A percentile compares a stretch with the other conserved stretches of the same genome.
phyloP scores from a whole-genome alignment of 805 yeast genomes.

The Ogataea minuta region DNA sequence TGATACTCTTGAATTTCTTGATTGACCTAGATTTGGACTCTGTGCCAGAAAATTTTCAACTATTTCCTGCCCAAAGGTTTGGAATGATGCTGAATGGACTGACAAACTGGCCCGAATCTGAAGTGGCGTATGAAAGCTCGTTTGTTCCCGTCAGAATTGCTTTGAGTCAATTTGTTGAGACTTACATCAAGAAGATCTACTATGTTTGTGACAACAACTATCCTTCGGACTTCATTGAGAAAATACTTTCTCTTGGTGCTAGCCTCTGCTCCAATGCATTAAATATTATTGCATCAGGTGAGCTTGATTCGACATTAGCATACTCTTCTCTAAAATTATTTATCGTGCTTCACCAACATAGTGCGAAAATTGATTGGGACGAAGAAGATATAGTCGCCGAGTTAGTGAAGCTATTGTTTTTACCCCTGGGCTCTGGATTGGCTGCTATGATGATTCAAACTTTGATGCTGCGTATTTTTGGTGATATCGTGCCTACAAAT shows the following conservation, averaged over 20 bases:
- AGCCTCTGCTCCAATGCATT: conserved; percentile 44
- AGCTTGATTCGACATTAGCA: conserved; percentile 39
- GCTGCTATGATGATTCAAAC: conserved; percentile 36
- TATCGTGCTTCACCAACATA: conserved; percentile 29
- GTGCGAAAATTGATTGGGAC: conserved; percentile 33
- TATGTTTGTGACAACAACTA: conserved; percentile 29
- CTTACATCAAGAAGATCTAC: conserved; percentile 32
- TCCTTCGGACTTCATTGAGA: conserved; percentile 29
- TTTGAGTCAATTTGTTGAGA: conserved; percentile 42
- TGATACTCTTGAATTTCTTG: conserved; percentile 47
- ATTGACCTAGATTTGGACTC: conserved; percentile 36
- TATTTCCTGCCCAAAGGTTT: conserved; percentile 63
- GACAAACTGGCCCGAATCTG: conserved; percentile 59
- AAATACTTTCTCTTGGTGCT: conserved; percentile 38
- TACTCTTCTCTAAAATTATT: conserved; percentile 47
- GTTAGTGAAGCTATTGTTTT: conserved; percentile 41
- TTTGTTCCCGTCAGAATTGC: conserved; percentile 53
- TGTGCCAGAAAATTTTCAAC: conserved; percentile 29
- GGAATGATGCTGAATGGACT: conserved; percentile 58
- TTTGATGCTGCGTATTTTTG: conserved; percentile 25
- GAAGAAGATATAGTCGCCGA: conserved; percentile 43
- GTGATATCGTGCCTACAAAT: conserved; percentile 29
- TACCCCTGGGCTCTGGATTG: conserved; percentile 28
- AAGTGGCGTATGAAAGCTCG: conserved; percentile 53
- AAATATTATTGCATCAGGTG: conserved; percentile 35